Base-by-base conservation (phyloP, 2,329 filamentous ascomycete genomes). In the Sarocladium oryzae region DNA sequence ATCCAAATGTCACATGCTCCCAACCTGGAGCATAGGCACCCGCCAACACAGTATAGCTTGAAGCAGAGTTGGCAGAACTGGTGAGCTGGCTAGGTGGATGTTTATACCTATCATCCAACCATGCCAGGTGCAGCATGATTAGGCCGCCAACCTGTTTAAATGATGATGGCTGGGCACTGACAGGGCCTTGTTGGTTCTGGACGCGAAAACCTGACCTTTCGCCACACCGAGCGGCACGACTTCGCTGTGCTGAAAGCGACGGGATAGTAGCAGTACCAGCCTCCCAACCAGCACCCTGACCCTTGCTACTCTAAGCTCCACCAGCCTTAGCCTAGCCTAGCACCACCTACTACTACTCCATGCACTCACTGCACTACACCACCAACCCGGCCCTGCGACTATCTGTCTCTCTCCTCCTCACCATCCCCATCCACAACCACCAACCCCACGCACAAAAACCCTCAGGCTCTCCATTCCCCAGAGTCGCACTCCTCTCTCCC, bases 391-490 rank as follows among this genome's bases (percentile, higher is more conserved):
- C 21, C 13, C 18, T 48, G 10, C 43, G 43, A 30, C 43, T 48
- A 48, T 48, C 43, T 48, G 11, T 45, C 28, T 13, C 26, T 48
- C 24, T 48, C 43, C 43, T 48, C 43, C 16, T 33, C 43, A 32
- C 43, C 43, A 48, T 33, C 28, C 43, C 43, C 28, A 30, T 48
- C 43, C 43, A 32, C 43, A 48, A 20, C 16, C 23, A 43, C 23
- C 43, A 48, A 48, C 43, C 43, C 43, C 43, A 48, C 43, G 43
- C 43, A 48, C 43, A 48, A 48, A 48, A 48, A 48, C 43, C 43
- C 43, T 16, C 43, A 48, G 43, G 28, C 43, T 48, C 43, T 48
- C 20, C 16, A 5, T 33, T 21, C 24, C 28, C 24, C 43, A 21
- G 24, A 21, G 28, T 33, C 43, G 24, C 43, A 30, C 26, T 48